Evolutionary conservation across 1,284 basidiomycete species (phyloP).

Genomic region (Heterobasidion parviporum): DNA sequence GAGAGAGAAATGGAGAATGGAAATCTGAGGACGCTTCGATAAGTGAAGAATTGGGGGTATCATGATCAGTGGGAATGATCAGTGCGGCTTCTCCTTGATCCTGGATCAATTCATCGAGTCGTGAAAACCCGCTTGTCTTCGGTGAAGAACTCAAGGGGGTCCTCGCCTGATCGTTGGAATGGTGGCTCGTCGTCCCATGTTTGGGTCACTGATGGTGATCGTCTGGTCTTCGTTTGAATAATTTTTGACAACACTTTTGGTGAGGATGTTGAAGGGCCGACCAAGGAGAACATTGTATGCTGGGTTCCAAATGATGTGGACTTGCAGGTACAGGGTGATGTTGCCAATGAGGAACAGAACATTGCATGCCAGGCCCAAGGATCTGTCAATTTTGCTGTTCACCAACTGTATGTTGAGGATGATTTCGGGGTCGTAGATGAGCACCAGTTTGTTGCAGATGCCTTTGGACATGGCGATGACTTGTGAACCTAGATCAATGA

Average conservation of each 20-base stretch:
- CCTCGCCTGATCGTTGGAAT: too few relatives aligned
- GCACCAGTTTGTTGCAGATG: not conserved
- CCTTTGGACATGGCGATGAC: not conserved
- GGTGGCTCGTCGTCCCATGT: too few relatives aligned
- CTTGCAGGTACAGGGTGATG: slow-evolving; percentile 14
- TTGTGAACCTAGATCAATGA: not conserved
- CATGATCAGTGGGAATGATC: not conserved
- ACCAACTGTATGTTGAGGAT: slow-evolving; percentile 7
- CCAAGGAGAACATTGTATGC: slow-evolving; percentile 22
- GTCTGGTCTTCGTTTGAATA: too few relatives aligned
- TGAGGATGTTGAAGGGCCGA: not conserved
- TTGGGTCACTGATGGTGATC: too few relatives aligned
- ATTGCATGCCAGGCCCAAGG: slow-evolving; percentile 15
- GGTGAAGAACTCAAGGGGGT: not conserved
- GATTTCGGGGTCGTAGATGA: not conserved
- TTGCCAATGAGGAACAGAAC: not conserved
- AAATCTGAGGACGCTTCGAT: not conserved
- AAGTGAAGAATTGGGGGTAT: not conserved
- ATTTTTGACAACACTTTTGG: too few relatives aligned
- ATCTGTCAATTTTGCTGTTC: slow-evolving; percentile 16
- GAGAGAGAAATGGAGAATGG: not conserved
- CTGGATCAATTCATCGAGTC: not conserved
- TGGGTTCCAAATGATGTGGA: slow-evolving; percentile 16
- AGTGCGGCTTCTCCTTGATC: not conserved
- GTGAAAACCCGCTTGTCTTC: not conserved